phyloP scores from a whole-genome alignment of 2,329 filamentous ascomycete genomes.

The Colletotrichum higginsianum region DNA sequence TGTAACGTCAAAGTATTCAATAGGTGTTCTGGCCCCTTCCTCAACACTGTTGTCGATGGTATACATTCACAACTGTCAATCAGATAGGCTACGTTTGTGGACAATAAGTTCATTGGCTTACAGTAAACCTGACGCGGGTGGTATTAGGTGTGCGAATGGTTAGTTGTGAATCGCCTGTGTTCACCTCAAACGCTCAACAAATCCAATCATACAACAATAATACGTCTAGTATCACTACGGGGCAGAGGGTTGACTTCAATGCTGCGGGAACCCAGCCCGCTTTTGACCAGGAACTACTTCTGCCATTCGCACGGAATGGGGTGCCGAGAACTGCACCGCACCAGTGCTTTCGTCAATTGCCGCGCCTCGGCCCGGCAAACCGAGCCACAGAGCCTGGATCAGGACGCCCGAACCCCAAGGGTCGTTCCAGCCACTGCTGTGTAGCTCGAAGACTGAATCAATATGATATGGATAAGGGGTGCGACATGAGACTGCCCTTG shows the following conservation, averaged over 20 bases:
- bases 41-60: no score
- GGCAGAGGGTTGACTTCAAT: not conserved
- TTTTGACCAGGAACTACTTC: not conserved
- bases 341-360: not conserved
- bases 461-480: not conserved
- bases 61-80: no score
- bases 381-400: not conserved
- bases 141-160: no score
- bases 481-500: not conserved
- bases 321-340: not conserved
- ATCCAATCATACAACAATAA: not conserved
- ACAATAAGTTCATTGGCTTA: no score
- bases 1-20: no score
- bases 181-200: not conserved
- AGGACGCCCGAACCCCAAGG: not conserved
- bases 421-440: not conserved
- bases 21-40: no score
- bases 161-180: no score
- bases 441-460: not conserved
- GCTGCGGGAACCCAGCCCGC: not conserved
- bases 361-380: not conserved
- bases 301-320: not conserved
- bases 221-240: not conserved
- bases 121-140: no score
- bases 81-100: no score